Conservation (phyloP, 768 basidiomycete species). For the Lactarius sp. region DNA sequence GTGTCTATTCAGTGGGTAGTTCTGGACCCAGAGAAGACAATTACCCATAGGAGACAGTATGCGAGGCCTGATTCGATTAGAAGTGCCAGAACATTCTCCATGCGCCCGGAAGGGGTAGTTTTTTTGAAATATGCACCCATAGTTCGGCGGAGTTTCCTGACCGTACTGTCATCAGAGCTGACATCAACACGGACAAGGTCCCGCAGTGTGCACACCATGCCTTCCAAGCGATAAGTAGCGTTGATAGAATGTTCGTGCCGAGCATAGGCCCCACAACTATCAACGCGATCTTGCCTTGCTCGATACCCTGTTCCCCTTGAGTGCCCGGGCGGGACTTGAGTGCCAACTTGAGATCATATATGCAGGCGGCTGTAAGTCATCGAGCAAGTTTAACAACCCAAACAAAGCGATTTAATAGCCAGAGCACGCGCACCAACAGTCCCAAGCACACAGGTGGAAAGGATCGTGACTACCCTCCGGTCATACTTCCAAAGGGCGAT, state of each 20-base stretch:
- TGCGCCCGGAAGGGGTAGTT: constrained; percentile 7
- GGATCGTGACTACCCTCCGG: constrained; percentile 13
- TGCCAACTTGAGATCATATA: constrained; percentile 18
- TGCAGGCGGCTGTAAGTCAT: background rate
- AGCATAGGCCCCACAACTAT: constrained; percentile 19
- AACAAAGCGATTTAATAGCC: background rate
- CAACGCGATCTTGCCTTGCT: constrained; percentile 9
- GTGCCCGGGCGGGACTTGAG: constrained; percentile 1
- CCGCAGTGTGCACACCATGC: constrained; percentile 6
- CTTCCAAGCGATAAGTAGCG: constrained; percentile 19
- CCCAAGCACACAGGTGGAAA: constrained; percentile 8
- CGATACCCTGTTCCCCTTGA: background rate
- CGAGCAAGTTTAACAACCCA: background rate
- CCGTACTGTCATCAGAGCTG: background rate
- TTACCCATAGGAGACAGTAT: constrained; percentile 21
- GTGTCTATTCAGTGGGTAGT: background rate
- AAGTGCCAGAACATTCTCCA: constrained; percentile 12
- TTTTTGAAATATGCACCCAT: constrained; percentile 8
- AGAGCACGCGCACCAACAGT: constrained; percentile 4
- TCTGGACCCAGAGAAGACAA: background rate
- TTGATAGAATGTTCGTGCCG: constrained; percentile 17
- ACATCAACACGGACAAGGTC: background rate
- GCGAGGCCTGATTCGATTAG: constrained; percentile 18
- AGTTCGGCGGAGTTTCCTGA: constrained; percentile 9
- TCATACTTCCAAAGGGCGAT: constrained; percentile 16